A percentile compares a stretch with the other conserved stretches of the same genome.
Evolutionary conservation across 768 basidiomycete species (phyloP).

Genomic region (Trametes villosa): DNA sequence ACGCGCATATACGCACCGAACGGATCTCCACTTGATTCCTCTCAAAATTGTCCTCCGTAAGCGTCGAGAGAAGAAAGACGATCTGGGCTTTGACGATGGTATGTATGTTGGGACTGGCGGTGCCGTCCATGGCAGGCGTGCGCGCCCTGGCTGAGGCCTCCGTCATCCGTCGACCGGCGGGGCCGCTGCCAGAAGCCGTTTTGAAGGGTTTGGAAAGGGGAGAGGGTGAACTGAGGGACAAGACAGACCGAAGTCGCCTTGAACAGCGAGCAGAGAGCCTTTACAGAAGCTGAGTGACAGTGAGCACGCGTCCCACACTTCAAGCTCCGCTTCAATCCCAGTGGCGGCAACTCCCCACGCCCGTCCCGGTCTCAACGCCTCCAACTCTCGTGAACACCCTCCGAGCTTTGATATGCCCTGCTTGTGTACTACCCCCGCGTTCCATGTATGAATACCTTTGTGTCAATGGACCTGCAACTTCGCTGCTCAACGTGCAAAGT

Average conservation of each 20-base stretch:
- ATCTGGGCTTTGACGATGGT: conserved; percentile 97
- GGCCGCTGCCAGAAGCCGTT: conserved; percentile 43
- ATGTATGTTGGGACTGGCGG: conserved; percentile 82
- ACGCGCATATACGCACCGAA: conserved; percentile 62
- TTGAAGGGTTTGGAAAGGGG: conserved; percentile 32
- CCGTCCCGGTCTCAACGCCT: conserved; percentile 16
- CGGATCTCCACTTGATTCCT: conserved; percentile 94
- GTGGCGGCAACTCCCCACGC: conserved; percentile 33
- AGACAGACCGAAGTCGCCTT: conserved; percentile 36
- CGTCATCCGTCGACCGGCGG: conserved; percentile 40
- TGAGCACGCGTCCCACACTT: conserved; percentile 22
- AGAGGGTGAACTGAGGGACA: conserved; percentile 24
- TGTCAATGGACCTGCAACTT: not conserved
- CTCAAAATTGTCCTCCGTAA: conserved; percentile 97
- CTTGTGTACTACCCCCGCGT: not conserved
- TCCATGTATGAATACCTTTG: not conserved
- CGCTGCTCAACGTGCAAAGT: no score
- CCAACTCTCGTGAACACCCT: conserved; percentile 3
- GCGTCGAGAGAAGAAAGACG: conserved; percentile 93
- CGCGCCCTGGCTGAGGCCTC: conserved; percentile 45
- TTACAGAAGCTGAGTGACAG: conserved; percentile 17
- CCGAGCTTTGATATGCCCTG: not conserved
- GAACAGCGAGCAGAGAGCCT: conserved; percentile 31
- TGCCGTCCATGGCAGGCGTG: conserved; percentile 84
- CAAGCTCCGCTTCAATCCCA: conserved; percentile 22